Base-by-base conservation (phyloP, 169 alveolate species). In the Miamiensis avidus region DNA sequence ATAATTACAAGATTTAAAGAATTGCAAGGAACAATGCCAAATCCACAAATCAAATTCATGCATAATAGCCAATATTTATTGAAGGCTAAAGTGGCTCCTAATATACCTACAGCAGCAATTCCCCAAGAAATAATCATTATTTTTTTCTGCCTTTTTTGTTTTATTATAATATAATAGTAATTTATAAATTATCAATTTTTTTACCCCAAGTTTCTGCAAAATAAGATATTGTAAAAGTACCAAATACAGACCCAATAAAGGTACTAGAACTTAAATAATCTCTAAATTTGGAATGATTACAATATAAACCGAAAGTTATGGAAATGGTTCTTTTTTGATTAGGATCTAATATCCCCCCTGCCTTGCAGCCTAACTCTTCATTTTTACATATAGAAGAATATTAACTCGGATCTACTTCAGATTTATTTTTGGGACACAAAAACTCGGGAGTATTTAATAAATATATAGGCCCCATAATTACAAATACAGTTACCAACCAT, bases 21-120 rank as follows among this genome's bases (percentile, higher is more conserved):
- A 27, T 78, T 78, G 31, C 83, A 78, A 27, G 83, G 83, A 31
- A 78, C 83, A 1, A 78, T n/a, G 28, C 83, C 0, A 78, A 78
- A 78, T 78, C 83, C 81, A n/a, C n/a, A n/a, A n/a, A n/a, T n/a
- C n/a, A n/a, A n/a, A n/a, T n/a, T n/a, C n/a, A n/a, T n/a, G n/a
- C n/a, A n/a, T 20, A 49, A 11, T 49, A 49, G 20, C 20, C 26
- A 49, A 49, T 49, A 49, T 49, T 49, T 49, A 49, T 49, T 20
- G 20, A 49, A 49, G 4, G 69, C 4, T 11, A 49, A 49, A 49
- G 20, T 49, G 20, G 20, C 20, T 49, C 69, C 69, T 49, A 49
- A 11, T 11, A 49, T 11, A 4, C 69, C 69, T 11, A 49, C 20
- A 11, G 69, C 20, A 49, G 69, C 69, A 11, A 49, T 49, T 4